Evolutionary conservation across 345 rosid genomes (phyloP).

Genomic region (Bruguiera sexangula): DNA sequence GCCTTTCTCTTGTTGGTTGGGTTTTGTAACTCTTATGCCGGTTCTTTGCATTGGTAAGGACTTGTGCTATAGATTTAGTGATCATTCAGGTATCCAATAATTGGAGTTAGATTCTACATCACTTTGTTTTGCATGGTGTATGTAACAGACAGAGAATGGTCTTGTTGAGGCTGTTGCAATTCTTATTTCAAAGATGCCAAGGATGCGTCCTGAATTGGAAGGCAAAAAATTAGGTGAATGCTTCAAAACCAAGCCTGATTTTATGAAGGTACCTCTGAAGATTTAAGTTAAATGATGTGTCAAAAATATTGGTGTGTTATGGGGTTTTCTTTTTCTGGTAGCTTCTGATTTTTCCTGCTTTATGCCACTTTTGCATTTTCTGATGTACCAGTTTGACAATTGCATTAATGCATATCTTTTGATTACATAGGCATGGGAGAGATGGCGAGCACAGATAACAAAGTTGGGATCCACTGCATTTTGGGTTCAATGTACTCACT

Average conservation of each 20-base stretch:
- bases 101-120: background rate
- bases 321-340: background rate
- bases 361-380: background rate
- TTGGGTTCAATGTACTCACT: slow-evolving; percentile 89
- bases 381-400: background rate
- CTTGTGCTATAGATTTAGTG: background rate
- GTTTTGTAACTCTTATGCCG: background rate
- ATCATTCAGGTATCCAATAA: background rate
- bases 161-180: slow-evolving; percentile 92
- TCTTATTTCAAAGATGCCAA: slow-evolving; percentile 91
- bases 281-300: background rate
- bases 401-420: slow-evolving; percentile 1
- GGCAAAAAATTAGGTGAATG: slow-evolving; percentile 78
- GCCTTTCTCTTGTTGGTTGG: background rate
- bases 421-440: slow-evolving; percentile 78
- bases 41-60: background rate
- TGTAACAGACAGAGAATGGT: slow-evolving; percentile 83
- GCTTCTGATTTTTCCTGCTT: background rate
- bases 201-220: slow-evolving; percentile 66
- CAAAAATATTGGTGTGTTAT: background rate
- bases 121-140: slow-evolving; percentile 19
- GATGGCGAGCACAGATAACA: slow-evolving; percentile 81
- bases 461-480: slow-evolving; percentile 80
- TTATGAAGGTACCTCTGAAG: slow-evolving; percentile 69
- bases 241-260: slow-evolving; percentile 80